Conservation (phyloP, 169 alveolate species). For the Besnoitia besnoiti region DNA sequence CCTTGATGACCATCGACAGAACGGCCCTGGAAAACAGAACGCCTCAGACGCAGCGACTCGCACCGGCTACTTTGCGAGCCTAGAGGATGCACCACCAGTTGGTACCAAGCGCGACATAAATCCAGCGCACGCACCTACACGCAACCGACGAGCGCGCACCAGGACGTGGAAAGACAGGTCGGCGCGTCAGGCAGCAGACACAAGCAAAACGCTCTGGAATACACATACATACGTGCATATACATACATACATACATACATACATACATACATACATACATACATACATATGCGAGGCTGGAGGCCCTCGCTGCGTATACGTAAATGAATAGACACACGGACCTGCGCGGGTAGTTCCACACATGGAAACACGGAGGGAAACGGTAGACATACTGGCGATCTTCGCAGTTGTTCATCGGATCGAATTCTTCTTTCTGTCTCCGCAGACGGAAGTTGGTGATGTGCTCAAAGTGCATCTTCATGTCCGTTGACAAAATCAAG, state of each 20-base stretch:
- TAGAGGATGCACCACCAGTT: too few relatives aligned
- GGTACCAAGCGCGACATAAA: too few relatives aligned
- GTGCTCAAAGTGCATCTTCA: constrained; percentile 91
- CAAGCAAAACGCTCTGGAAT: too few relatives aligned
- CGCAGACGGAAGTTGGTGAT: constrained; percentile 85
- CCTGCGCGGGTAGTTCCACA: background rate
- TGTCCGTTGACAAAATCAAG: constrained; percentile 92
- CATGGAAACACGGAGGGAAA: background rate
- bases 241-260: background rate
- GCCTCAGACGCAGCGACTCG: background rate
- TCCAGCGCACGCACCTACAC: too few relatives aligned
- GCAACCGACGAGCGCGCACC: too few relatives aligned
- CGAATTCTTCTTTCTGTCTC: constrained; percentile 38
- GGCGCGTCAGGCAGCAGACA: too few relatives aligned
- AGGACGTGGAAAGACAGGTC: too few relatives aligned
- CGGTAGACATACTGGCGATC: constrained; percentile 47
- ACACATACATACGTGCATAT: too few relatives aligned
- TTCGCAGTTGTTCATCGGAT: constrained; percentile 33
- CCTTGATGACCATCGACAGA: constrained; percentile 84
- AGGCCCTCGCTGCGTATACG: background rate
- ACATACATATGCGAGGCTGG: background rate
- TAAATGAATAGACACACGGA: background rate
- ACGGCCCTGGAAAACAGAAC: constrained; percentile 2
- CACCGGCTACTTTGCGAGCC: background rate
- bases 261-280: background rate